Evolutionary conservation across 345 rosid species (phyloP), one percentile per base, ranked within the genome.

Genomic region (Turritis glabra): DNA sequence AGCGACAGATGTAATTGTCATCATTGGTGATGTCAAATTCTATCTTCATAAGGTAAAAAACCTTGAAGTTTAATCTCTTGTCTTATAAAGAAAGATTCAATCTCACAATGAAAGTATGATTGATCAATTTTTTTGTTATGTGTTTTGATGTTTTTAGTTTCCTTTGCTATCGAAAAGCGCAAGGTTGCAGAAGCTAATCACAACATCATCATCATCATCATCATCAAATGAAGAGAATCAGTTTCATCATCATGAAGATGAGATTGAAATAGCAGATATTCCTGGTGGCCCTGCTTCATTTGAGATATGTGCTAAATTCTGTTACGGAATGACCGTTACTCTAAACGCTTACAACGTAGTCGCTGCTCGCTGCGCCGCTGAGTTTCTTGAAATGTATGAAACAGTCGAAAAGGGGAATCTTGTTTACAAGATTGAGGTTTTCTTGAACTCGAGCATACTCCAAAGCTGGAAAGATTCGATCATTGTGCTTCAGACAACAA

Each of bases 201-300:
- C 89, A 14, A 32, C 63, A 68, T 14, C 73, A 29, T 7, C 74
- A 29, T 43, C 74, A 29, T 43, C 74, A 30, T 56, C 61, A 22
- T 77, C 78, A 46, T 64, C 80, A 46, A 80, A 81, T 60, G 89
- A 89, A 23, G 92, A 86, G 17, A 76, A 62, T 59, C 59, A 77
- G 75, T 69, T 76, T 53, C 75, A 76, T 58, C 80, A 76, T 46
- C 59, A 76, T 23, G 80, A 76, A 17, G 93, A 88, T 76, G 96
- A 89, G 80, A 82, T 94, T 74, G 73, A 80, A 13, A 92, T 91
- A 66, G 78, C 80, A 37, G 97, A 87, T 50, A 72, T 91, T 43
- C 97, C 97, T 3, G 98, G 98, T 26, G 98, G 98, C 21, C 93
- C 95, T 41, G 90, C 87, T 52, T 88, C 96, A 7, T 91, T 94